Base-by-base conservation (phyloP, 1,284 basidiomycete species). In the Ceratobasidium sp. region DNA sequence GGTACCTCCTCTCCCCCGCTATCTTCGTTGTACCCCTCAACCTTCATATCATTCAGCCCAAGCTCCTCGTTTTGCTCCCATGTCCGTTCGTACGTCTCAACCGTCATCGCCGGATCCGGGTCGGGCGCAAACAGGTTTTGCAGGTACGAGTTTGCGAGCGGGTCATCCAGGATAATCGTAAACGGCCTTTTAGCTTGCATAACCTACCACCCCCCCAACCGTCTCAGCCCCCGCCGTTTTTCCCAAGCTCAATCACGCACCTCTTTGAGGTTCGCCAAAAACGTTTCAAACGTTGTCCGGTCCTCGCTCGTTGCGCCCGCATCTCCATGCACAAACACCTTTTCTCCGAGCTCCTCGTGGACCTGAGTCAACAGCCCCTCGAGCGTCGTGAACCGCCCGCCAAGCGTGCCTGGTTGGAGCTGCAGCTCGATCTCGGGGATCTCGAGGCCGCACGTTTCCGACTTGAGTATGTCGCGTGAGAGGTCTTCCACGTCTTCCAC, bases 361-460 rank as follows among this genome's bases (percentile, higher is more conserved):
- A 99, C 89, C 81, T 98, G 98, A 77, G 94, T 89, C 56, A 99
- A 85, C 74, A 99, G 90, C 43, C 98, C 98, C 83, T 99, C 98
- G 29, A 98, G 85, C 0, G 98, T 99, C 0, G 98, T 99, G 84
- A 99, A 99, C 11, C 98, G 89, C n/a, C 97, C 98, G 24, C 98
- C 98, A 1, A 99, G 88, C 0, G 98, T 99, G 14, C 98, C 98
- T 2, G 95, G 90, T 74, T 95, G 90, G 6, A 99, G 88, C 6
- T 92, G 89, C 14, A 99, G 90, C 74, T 98, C 95, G 78, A 99
- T 98, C 81, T 99, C 97, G 0, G 98, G 97, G 68, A 99, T 96
- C 9, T 84, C 85, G 31, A 99, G 85, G 39, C 96, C 96, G 29
- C 94, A 94, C 0, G 94, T 95, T 81, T 98, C 96, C 78, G 93